Percentiles rank a stretch among this genome's conserved stretches.
Conservation (phyloP, 2,329 filamentous ascomycete genomes). For the Lachnellula arida region DNA sequence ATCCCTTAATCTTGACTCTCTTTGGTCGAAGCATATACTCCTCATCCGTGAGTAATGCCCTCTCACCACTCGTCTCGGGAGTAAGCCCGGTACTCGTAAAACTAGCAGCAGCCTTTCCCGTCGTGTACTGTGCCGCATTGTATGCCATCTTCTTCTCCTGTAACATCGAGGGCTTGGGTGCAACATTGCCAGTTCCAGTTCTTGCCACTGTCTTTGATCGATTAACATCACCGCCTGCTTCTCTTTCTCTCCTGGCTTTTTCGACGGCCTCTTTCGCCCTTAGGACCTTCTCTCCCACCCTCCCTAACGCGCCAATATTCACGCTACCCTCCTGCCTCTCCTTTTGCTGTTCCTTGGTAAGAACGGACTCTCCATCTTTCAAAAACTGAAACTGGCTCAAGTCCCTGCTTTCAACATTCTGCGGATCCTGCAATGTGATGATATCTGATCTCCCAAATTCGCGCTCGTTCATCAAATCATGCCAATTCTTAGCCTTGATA, state of each 20-base stretch:
- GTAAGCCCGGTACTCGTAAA: slow-evolving; percentile 95
- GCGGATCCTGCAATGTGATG: slow-evolving; percentile 92
- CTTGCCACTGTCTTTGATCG: slow-evolving; percentile 38
- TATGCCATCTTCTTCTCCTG: slow-evolving; percentile 61
- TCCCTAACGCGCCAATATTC: slow-evolving; percentile 76
- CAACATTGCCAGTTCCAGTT: slow-evolving; percentile 30
- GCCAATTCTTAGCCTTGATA: slow-evolving; percentile 95
- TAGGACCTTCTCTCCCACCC: slow-evolving; percentile 74
- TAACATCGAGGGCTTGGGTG: slow-evolving; percentile 41
- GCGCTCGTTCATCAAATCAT: slow-evolving; percentile 79
- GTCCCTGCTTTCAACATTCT: slow-evolving; percentile 78
- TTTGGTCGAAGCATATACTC: slow-evolving; percentile 94
- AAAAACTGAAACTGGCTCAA: slow-evolving; percentile 86
- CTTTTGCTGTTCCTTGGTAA: slow-evolving; percentile 66
- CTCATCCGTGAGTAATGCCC: slow-evolving; percentile 84
- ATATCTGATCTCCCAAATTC: slow-evolving; percentile 88
- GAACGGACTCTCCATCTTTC: slow-evolving; percentile 68
- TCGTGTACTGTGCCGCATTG: slow-evolving; percentile 88
- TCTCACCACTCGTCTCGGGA: slow-evolving; percentile 81
- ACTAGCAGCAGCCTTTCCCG: slow-evolving; percentile 83
- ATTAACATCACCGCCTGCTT: slow-evolving; percentile 56
- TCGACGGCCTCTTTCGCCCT: slow-evolving; percentile 93
- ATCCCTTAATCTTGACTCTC: slow-evolving; percentile 84
- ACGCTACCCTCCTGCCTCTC: slow-evolving; percentile 64
- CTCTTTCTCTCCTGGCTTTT: slow-evolving; percentile 72